These are phyloP conservation scores for Solanum sejunctum DNA, from an alignment of 257 asterid genomes.

Conservation along the genomic window DNA sequence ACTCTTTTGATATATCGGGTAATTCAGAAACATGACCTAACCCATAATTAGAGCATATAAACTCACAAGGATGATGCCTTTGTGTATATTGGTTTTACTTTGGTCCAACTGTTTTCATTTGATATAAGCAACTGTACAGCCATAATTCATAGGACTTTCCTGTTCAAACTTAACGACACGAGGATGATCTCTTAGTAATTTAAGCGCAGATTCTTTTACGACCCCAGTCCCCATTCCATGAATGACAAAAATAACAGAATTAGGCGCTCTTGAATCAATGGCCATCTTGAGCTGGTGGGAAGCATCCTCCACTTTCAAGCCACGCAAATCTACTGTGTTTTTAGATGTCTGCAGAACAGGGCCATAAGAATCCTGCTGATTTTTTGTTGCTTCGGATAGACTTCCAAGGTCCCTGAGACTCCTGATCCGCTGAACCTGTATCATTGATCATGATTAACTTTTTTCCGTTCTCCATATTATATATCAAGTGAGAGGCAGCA, in stretches of 20 bases:
- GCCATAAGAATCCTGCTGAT: constrained; percentile 36
- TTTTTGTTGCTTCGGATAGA: constrained; percentile 28
- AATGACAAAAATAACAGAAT: constrained; percentile 68
- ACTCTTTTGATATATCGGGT: not conserved
- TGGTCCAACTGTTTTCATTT: constrained; percentile 23
- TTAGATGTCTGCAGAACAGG: constrained; percentile 65
- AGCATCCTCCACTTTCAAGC: constrained; percentile 87
- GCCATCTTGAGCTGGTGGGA: constrained; percentile 48
- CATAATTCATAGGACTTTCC: constrained; percentile 74
- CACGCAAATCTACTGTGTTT: constrained; percentile 69
- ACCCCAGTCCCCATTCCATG: constrained; percentile 97
- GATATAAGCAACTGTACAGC: constrained; percentile 83
- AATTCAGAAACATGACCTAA: not conserved
- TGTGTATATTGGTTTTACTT: not conserved
- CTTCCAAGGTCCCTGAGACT: constrained; percentile 44
- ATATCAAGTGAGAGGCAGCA: not conserved
- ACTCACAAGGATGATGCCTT: not conserved
- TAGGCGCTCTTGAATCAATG: constrained; percentile 41
- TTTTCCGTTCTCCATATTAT: not conserved
- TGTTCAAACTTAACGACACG: constrained; percentile 74
- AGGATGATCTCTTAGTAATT: constrained; percentile 46
- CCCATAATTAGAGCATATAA: not conserved
- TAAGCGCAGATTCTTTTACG: constrained; percentile 56
- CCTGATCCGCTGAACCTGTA: constrained; percentile 36
- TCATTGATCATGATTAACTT: not conserved